Evolutionary conservation across 2,329 filamentous ascomycete genomes (phyloP).

Genomic region (Ophiocordyceps camponoti-rufipedis): DNA sequence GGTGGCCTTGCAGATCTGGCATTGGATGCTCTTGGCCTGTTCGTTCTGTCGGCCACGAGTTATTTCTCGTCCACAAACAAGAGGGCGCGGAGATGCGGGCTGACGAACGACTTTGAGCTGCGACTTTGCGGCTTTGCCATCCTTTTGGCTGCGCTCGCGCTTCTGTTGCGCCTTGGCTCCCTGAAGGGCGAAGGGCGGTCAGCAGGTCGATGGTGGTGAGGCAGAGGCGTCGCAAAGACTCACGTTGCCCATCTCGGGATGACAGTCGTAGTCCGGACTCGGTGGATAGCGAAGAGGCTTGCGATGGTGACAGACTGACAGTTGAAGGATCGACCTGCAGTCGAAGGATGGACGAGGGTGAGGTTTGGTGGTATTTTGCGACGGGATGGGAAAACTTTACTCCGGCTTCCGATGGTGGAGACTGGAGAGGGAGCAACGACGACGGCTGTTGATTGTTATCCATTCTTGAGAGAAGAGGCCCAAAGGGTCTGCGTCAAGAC

Average conservation of each 20-base stretch:
- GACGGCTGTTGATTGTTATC: too few relatives aligned
- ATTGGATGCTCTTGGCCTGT: constrained; percentile 59
- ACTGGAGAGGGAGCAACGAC: neutral
- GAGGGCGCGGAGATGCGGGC: neutral
- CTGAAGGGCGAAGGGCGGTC: constrained; percentile 11
- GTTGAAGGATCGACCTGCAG: neutral
- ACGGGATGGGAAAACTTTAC: neutral
- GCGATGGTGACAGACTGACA: neutral
- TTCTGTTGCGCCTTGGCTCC: constrained; percentile 52
- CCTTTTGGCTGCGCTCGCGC: constrained; percentile 53
- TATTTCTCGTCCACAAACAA: neutral
- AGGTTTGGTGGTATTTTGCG: neutral
- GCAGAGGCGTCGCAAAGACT: neutral
- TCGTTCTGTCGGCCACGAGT: constrained; percentile 39
- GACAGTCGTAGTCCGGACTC: neutral
- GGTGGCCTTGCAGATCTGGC: constrained; percentile 57
- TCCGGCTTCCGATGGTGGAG: neutral
- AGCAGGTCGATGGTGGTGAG: neutral
- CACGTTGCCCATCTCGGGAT: neutral
- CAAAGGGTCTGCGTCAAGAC: too few relatives aligned
- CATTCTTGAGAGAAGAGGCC: too few relatives aligned
- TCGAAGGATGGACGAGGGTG: neutral
- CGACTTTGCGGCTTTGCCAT: constrained; percentile 39
- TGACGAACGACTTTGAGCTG: constrained; percentile 49
- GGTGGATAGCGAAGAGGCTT: neutral